These are phyloP conservation scores for Solanum dulcamara DNA, from an alignment of 257 asterid genomes.

Conservation along the genomic window DNA sequence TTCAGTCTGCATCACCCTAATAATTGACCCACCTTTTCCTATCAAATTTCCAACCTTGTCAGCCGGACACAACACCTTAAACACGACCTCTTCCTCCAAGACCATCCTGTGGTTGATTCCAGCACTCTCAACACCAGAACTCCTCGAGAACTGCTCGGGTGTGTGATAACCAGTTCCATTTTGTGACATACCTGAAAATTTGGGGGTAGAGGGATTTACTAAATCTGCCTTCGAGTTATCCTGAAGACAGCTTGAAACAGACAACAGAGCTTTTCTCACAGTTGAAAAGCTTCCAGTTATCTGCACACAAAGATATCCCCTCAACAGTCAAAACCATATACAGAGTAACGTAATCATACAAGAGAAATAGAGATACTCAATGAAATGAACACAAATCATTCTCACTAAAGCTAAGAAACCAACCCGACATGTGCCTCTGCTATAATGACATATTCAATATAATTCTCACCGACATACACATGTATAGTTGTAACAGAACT, in stretches of 20 bases:
- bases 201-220: constrained; percentile 1
- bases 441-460: background rate
- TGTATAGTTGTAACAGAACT: background rate
- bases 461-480: background rate
- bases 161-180: constrained; percentile 8
- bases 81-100: constrained; percentile 9
- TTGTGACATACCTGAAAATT: background rate
- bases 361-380: background rate
- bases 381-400: background rate
- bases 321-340: background rate
- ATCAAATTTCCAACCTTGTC: constrained; percentile 14
- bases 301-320: background rate
- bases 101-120: constrained; percentile 5
- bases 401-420: background rate
- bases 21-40: constrained; percentile 14
- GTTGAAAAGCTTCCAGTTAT: constrained; percentile 6
- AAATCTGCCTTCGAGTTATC: background rate
- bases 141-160: constrained; percentile 1
- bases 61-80: constrained; percentile 12
- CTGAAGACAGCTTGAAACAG: constrained; percentile 12
- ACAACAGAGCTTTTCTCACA: constrained; percentile 8
- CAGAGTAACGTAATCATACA: background rate
- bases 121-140: constrained; percentile 6
- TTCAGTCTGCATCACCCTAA: constrained; percentile 6
- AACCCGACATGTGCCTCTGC: background rate